Conservation (phyloP, 305 asterid genomes). For the Nicotiana rustica region DNA sequence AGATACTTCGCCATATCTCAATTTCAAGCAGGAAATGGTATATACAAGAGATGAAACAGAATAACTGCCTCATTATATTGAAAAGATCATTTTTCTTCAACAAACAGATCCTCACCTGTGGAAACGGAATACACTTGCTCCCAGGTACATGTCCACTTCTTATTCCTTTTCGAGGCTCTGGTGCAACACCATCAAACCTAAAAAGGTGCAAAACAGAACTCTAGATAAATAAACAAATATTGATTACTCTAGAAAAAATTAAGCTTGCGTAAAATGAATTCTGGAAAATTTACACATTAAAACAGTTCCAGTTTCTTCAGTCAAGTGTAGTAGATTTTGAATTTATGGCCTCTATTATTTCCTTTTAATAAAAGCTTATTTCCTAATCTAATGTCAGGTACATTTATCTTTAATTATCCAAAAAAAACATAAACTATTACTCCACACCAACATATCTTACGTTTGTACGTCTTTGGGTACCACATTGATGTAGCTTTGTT, state of each 20-base stretch:
- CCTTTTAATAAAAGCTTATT: background rate
- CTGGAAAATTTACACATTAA: background rate
- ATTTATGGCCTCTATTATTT: background rate
- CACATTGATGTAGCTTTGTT: background rate
- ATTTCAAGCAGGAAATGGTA: background rate
- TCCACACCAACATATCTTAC: background rate
- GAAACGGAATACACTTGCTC: constrained; percentile 88
- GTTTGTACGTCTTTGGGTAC: background rate
- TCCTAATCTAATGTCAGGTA: background rate
- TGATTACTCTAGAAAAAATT: background rate
- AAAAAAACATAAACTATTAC: background rate
- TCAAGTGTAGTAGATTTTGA: background rate
- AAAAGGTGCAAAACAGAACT: constrained; percentile 14
- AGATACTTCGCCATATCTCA: background rate
- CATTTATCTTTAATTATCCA: background rate
- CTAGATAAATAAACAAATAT: background rate
- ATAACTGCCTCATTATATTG: background rate
- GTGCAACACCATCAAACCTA: constrained; percentile 92
- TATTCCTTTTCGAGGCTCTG: constrained; percentile 94
- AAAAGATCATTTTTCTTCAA: background rate
- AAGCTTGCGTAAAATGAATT: constrained; percentile 10
- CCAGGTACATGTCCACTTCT: constrained; percentile 90
- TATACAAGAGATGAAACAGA: background rate
- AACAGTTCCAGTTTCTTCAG: background rate
- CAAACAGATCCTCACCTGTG: constrained; percentile 60